Evolutionary conservation across 495 filamentous ascomycete genomes (phyloP), one percentile per base, ranked within the genome.

Genomic region (Rhypophila decipiens): DNA sequence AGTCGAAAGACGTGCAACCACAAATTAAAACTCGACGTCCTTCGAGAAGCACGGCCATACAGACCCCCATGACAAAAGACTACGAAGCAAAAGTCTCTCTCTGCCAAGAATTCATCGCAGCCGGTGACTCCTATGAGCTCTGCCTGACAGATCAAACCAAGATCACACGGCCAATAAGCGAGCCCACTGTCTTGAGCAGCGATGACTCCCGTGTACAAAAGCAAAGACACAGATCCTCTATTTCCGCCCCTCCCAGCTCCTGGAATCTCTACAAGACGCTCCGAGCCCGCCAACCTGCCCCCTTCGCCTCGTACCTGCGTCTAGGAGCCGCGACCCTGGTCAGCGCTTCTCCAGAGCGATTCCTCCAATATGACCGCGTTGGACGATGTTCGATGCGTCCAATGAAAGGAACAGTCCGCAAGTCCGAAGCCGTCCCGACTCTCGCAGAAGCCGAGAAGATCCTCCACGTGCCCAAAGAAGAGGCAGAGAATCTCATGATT

Each of bases 401-500:
- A 1, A 98, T 98, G 76, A 98, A 98, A 70, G 93, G 93, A 21
- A 98, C 93, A 0, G 87, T 96, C 29, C 78, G 78, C 42, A 95
- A 93, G 59, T 75, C 77, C 0, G 61, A 72, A 24, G 64, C 63
- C 13, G 68, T 71, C 0, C 41, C 64, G 0, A 91, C 85, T 1
- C 68, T 83, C 35, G 76, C 70, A 11, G 71, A 84, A 52, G 91
- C 90, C 12, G 79, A 78, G 33, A 63, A 63, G 33, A 78, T 90
- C 49, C 77, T 96, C 3, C 73, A 82, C 41, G 76, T 85, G 1
- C 82, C 84, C 11, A 98, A 98, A 60, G 93, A 96, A 59, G 84
- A 83, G 56, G 90, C 93, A 11, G 93, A 98, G 67, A 96, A 96
- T 58, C 78, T 98, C 5, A 98, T 98, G 93, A 96, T 98, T 50